Evolutionary conservation across 2,329 filamentous ascomycete species (phyloP).

Genomic region (Fusarium sp.): DNA sequence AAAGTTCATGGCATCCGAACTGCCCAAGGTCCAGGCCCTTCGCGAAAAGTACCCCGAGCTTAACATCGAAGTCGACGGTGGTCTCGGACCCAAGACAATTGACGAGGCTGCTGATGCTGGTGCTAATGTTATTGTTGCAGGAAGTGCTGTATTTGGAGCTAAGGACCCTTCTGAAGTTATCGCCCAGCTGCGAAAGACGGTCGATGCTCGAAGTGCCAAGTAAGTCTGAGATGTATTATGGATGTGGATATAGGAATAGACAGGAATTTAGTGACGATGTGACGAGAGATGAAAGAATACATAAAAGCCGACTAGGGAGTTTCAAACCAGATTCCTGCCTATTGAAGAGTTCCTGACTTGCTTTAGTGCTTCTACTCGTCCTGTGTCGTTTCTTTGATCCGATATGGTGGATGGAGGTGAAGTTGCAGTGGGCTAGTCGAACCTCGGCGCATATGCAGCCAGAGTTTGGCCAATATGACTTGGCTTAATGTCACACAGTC

Average conservation of each 20-base stretch:
- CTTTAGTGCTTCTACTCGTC: conserved; percentile 12
- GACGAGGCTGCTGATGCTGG: conserved; percentile 95
- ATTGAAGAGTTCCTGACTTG: conserved; percentile 23
- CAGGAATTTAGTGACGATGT: conserved; percentile 37
- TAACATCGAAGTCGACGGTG: conserved; percentile 98
- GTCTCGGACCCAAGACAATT: conserved; percentile 88
- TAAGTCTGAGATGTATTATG: conserved; percentile 47
- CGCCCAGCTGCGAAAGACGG: conserved; percentile 80
- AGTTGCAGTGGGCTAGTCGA: background rate
- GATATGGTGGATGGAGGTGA: background rate
- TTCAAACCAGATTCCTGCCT: conserved; percentile 4
- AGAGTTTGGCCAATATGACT: conserved; percentile 1
- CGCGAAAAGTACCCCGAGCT: conserved; percentile 88
- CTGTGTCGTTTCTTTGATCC: conserved; percentile 18
- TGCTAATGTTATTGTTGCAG: conserved; percentile 97
- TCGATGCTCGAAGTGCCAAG: conserved; percentile 69
- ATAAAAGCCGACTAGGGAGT: conserved; percentile 9
- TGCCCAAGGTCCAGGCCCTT: conserved; percentile 91
- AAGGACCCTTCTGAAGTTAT: conserved; percentile 91
- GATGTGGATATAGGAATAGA: conserved; percentile 27
- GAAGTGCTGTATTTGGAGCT: conserved; percentile 94
- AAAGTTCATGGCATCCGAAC: conserved; percentile 96
- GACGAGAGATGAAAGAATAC: conserved; percentile 33
- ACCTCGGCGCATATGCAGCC: background rate
- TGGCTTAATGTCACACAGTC: background rate